These are phyloP conservation scores for Aegilops longissima DNA, from an alignment of 176 grass and related monocot genomes.

Conservation along the genomic window DNA sequence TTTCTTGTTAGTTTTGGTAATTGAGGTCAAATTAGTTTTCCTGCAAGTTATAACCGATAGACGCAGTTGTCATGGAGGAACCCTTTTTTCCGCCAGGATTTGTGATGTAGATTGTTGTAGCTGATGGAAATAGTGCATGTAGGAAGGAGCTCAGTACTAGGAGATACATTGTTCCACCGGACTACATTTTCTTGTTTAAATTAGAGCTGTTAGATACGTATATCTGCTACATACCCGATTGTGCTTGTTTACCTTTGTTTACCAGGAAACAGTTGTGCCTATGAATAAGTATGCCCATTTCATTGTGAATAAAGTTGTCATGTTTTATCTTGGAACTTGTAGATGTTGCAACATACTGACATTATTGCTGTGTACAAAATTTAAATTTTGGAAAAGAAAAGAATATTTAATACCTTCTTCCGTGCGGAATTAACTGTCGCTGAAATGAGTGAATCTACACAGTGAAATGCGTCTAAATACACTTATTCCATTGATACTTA, in stretches of 20 bases:
- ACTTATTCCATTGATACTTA: too few species aligned
- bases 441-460: too few species aligned
- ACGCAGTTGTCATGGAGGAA: constrained; percentile 14
- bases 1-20: constrained; percentile 38
- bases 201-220: neutral
- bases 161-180: constrained; percentile 15
- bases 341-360: neutral
- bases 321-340: neutral
- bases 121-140: constrained; percentile 9
- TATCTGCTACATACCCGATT: neutral
- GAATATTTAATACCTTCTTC: too few species aligned
- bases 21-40: constrained; percentile 31
- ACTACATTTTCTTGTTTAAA: constrained; percentile 15
- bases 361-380: too few species aligned
- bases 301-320: neutral
- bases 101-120: constrained; percentile 39
- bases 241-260: neutral
- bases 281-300: constrained; percentile 31
- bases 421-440: too few species aligned
- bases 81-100: neutral
- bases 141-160: neutral
- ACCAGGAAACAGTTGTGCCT: neutral
- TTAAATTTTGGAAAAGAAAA: too few species aligned
- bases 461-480: too few species aligned
- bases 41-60: constrained; percentile 35